Percentiles rank a stretch among this genome's conserved stretches.
Evolutionary conservation across 2,329 filamentous ascomycete species (phyloP).

Genomic region (Waltergamsia citrina): DNA sequence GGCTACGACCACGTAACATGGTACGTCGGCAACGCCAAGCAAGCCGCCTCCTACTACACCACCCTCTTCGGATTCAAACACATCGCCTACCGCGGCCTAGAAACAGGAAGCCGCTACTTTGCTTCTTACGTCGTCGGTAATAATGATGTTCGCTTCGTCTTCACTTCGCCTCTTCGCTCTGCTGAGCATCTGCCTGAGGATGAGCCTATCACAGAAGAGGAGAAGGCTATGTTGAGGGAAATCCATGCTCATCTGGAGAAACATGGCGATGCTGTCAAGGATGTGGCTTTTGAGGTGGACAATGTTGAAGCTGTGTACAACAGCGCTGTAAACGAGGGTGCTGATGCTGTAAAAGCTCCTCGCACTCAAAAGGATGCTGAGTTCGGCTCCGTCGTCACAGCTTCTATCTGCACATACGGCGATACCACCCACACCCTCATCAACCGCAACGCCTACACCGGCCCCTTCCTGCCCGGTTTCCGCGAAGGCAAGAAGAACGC

Average conservation of each 20-base stretch:
- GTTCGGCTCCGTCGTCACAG: constrained; percentile 59
- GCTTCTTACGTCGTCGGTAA: constrained; percentile 81
- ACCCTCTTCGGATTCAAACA: constrained; percentile 77
- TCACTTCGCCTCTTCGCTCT: constrained; percentile 72
- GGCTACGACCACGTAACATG: constrained; percentile 92
- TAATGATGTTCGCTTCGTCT: constrained; percentile 68
- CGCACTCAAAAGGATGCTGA: constrained; percentile 43
- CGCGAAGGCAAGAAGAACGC: constrained; percentile 37
- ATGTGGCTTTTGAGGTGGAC: constrained; percentile 92
- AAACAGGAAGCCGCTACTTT: constrained; percentile 73
- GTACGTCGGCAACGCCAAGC: constrained; percentile 96
- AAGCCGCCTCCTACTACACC: constrained; percentile 83
- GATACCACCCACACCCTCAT: constrained; percentile 93
- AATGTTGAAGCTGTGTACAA: constrained; percentile 72
- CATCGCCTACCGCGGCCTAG: constrained; percentile 77
- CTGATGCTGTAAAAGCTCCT: constrained; percentile 54
- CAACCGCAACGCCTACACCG: constrained; percentile 59
- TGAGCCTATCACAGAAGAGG: constrained; percentile 52
- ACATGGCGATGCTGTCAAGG: constrained; percentile 90
- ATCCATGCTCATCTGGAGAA: constrained; percentile 77
- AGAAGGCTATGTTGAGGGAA: constrained; percentile 57
- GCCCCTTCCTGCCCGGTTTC: constrained; percentile 79
- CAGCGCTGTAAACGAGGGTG: constrained; percentile 58
- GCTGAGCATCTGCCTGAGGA: constrained; percentile 41
- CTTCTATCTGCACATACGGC: constrained; percentile 84